These are phyloP conservation scores for Ceratocystis diversiconidia DNA, from an alignment of 2,329 filamentous ascomycete genomes.

Conservation along the genomic window DNA sequence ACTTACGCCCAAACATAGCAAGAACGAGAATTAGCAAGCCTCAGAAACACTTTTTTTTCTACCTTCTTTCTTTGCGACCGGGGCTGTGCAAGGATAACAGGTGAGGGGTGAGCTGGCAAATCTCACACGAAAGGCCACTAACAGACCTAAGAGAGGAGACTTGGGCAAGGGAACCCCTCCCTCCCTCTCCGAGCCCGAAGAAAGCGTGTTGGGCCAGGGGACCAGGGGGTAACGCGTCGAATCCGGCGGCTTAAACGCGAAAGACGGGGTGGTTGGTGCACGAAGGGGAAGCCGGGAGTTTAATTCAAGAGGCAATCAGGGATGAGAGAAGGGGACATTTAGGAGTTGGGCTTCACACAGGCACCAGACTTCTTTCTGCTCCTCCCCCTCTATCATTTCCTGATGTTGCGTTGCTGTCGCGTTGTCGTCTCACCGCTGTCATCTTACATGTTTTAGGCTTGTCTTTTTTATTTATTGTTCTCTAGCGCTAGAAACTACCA, in stretches of 20 bases:
- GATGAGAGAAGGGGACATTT: too few species aligned
- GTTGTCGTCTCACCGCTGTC: not conserved
- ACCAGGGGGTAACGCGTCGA: not conserved
- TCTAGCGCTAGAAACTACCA: not conserved
- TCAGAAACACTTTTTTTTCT: not conserved
- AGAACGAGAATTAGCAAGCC: not conserved
- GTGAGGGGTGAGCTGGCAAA: not conserved
- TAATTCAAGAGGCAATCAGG: not conserved
- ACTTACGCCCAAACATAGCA: not conserved
- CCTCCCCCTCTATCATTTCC: not conserved
- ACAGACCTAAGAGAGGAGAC: not conserved
- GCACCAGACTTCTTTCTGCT: not conserved
- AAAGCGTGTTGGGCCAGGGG: not conserved
- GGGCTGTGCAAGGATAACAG: not conserved
- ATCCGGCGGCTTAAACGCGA: not conserved
- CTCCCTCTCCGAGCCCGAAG: not conserved
- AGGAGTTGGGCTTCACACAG: not conserved
- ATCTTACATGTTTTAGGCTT: not conserved
- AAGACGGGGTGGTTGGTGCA: conserved; percentile 4
- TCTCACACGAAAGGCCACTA: not conserved
- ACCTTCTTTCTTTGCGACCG: not conserved
- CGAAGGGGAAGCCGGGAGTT: not conserved
- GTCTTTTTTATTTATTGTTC: not conserved
- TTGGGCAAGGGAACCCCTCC: not conserved
- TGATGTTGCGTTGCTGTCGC: not conserved